Percentiles rank a stretch among this genome's conserved stretches.
phyloP scores from a whole-genome alignment of 768 basidiomycete genomes.

The Amanita rubescens region DNA sequence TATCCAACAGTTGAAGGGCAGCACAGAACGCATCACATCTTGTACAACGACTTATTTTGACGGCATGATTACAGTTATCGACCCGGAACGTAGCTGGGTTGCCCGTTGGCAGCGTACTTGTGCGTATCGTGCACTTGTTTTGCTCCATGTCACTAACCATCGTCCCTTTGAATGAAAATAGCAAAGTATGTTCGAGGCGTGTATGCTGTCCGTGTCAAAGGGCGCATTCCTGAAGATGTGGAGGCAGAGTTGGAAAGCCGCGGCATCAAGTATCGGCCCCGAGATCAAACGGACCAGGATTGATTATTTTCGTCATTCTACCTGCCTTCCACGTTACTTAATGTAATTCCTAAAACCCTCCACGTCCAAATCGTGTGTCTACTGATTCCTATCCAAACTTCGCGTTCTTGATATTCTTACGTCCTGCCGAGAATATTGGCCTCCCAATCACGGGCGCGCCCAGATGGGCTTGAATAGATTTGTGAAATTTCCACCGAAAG shows the following conservation, averaged over 20 bases:
- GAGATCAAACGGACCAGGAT: conserved; percentile 75
- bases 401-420: background rate
- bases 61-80: conserved; percentile 81
- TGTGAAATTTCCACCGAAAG: background rate
- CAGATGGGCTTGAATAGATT: too few species aligned
- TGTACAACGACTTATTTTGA: conserved; percentile 94
- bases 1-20: conserved; percentile 76
- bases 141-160: background rate
- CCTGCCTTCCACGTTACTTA: background rate
- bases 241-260: conserved; percentile 72
- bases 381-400: background rate
- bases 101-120: conserved; percentile 93
- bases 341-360: too few species aligned
- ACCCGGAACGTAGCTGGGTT: conserved; percentile 90
- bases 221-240: conserved; percentile 79
- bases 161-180: conserved; percentile 20
- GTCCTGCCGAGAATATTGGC: background rate
- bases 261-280: conserved; percentile 78
- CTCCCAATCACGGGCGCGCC: too few species aligned
- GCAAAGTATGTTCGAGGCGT: conserved; percentile 88
- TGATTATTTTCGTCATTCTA: conserved; percentile 22
- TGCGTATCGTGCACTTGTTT: conserved; percentile 28
- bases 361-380: background rate
- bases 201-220: conserved; percentile 88
- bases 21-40: conserved; percentile 68